Base-by-base conservation (phyloP, 1,284 basidiomycete species). In the Afroboletus lepidellus region DNA sequence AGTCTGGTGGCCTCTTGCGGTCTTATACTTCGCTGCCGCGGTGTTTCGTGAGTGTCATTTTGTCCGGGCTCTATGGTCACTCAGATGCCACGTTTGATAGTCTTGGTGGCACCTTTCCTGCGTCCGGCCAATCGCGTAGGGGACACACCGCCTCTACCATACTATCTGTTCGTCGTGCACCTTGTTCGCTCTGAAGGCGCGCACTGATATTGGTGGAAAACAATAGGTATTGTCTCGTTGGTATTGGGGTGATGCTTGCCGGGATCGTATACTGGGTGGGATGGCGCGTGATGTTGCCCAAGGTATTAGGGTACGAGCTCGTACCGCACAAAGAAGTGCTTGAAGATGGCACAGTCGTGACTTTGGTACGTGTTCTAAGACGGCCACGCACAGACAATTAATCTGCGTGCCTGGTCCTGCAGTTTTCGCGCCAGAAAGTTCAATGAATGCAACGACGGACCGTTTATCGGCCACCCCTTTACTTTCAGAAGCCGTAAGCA, bases 1-100 rank as follows among this genome's bases (percentile, higher is more conserved):
- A 82, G 79, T 83, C 0, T 84, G 82, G 82, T 75, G 70, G 66
- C 80, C 80, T 3, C 53, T 84, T 3, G 80, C 78, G 0, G 60
- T 77, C 1, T 83, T 84, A 60, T 85, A 80, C 72, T 64, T 82
- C 3, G 77, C 72, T 9, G 77, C 77, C 2, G 72, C 79, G 0
- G 60, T 72, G 6, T 83, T 84, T 68, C 66, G 80, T 83, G 50
- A 51, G 74, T 60, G 4, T 18, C 24, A 18, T 37, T 9, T 1
- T 2, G 3, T n/a, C 5, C 9, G 3, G 23, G 15, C 37, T 24
- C 21, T 23, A 5, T 20, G 20, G 20, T 38, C 12, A 23, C 37
- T 36, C n/a, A 36, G n/a, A 9, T 18, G n/a, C 2, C 18, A 36
- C 16, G 2, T n/a, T 8, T 13, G 36, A 1, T 30, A 82, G 80